Conservation (phyloP, 371 early-diverging fungal genomes). For the Umbelopsis sp. region DNA sequence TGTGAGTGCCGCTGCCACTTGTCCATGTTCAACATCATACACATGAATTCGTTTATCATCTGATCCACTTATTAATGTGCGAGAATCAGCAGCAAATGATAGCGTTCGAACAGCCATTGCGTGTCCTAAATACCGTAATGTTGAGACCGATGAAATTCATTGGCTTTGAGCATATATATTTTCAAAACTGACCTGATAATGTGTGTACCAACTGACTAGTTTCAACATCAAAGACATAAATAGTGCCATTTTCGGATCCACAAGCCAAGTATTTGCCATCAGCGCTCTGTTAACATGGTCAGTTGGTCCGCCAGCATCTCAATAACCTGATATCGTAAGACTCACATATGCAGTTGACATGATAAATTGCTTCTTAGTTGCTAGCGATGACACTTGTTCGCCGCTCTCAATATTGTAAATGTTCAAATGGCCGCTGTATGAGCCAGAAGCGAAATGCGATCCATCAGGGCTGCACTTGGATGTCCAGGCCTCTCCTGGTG, state of each 20-base stretch:
- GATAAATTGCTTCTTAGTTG: slow-evolving; percentile 76
- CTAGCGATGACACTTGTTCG: slow-evolving; percentile 59
- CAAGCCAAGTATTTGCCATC: slow-evolving; percentile 78
- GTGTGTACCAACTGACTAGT: slow-evolving; percentile 71
- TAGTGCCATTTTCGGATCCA: slow-evolving; percentile 78
- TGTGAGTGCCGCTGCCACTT: slow-evolving; percentile 71
- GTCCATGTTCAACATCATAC: slow-evolving; percentile 82
- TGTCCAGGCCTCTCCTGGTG: slow-evolving; percentile 79
- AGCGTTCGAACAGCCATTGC: slow-evolving; percentile 75
- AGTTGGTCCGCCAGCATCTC: not conserved
- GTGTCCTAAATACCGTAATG: slow-evolving; percentile 55
- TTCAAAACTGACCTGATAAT: slow-evolving; percentile 54
- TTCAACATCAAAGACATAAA: slow-evolving; percentile 74
- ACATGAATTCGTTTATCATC: slow-evolving; percentile 85
- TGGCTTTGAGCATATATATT: not conserved
- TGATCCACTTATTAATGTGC: slow-evolving; percentile 72
- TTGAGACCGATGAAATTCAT: not conserved
- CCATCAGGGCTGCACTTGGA: slow-evolving; percentile 77
- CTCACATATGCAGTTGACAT: slow-evolving; percentile 80
- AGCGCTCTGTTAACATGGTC: slow-evolving; percentile 56
- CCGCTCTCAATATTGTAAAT: slow-evolving; percentile 70
- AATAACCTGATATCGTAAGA: not conserved
- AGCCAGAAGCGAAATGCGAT: slow-evolving; percentile 69
- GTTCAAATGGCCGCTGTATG: slow-evolving; percentile 75
- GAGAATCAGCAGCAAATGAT: slow-evolving; percentile 75